A percentile compares a stretch with the other conserved stretches of the same genome.
phyloP scores from a whole-genome alignment of 2,329 filamentous ascomycete species.

The Talaromyces islandicus region DNA sequence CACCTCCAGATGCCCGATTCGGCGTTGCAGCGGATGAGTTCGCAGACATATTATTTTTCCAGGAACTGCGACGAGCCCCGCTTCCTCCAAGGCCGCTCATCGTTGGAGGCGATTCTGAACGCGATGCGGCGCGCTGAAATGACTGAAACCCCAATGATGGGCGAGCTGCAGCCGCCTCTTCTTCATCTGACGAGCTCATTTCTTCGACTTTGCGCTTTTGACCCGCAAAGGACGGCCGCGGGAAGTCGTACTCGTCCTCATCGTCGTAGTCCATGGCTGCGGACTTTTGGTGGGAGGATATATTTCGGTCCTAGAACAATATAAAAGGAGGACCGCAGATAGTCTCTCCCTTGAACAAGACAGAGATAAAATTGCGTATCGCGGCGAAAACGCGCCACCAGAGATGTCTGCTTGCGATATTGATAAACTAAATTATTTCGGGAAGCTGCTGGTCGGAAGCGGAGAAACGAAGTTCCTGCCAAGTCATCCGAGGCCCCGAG shows the following conservation, averaged over 20 bases:
- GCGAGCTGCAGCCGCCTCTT: conserved; percentile 20
- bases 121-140: conserved; percentile 30
- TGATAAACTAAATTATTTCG: not conserved
- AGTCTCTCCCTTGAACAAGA: not conserved
- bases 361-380: not conserved
- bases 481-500: not conserved
- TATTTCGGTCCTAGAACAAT: not conserved
- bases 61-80: conserved; percentile 20
- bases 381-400: not conserved
- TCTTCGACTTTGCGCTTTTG: conserved; percentile 38
- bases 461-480: not conserved
- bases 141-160: conserved; percentile 33
- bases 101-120: conserved; percentile 31
- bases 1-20: conserved; percentile 17
- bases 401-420: not conserved
- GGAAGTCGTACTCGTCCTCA: conserved; percentile 24
- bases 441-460: not conserved
- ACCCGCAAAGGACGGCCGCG: conserved; percentile 26
- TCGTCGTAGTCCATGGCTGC: conserved; percentile 8
- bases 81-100: conserved; percentile 20
- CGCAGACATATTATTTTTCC: conserved; percentile 18
- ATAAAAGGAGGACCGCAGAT: not conserved
- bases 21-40: conserved; percentile 14
- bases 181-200: conserved; percentile 35
- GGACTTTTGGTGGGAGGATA: not conserved